Percentiles rank a stretch among this genome's conserved stretches.
phyloP scores from a whole-genome alignment of 2,329 filamentous ascomycete species.

The Rhynchosporium secalis region DNA sequence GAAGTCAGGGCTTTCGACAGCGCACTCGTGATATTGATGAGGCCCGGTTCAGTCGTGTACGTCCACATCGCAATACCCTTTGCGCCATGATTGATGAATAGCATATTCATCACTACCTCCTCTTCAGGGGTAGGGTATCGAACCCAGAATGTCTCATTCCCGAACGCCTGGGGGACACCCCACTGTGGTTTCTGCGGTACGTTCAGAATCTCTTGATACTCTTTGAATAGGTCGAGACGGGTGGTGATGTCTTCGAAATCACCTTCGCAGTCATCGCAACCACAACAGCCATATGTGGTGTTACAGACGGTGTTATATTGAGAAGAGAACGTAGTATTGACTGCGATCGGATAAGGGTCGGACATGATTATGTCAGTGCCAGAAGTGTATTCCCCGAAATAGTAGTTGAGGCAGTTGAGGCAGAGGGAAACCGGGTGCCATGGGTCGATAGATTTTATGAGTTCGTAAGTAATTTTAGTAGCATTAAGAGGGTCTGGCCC shows the following conservation, averaged over 20 bases:
- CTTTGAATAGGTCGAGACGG: conserved; percentile 44
- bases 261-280: conserved; percentile 49
- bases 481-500: conserved; percentile 43
- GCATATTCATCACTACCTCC: conserved; percentile 48
- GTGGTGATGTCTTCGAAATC: conserved; percentile 38
- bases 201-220: conserved; percentile 44
- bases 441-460: conserved; percentile 48
- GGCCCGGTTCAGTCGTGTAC: conserved; percentile 42
- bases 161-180: conserved; percentile 52
- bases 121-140: conserved; percentile 47
- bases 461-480: conserved; percentile 44
- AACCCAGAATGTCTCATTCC: conserved; percentile 48
- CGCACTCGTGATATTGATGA: conserved; percentile 34
- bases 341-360: conserved; percentile 51
- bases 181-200: conserved; percentile 45
- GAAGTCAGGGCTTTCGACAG: conserved; percentile 44
- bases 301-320: conserved; percentile 50
- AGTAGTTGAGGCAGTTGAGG: conserved; percentile 53
- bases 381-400: conserved; percentile 48
- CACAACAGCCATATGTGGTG: conserved; percentile 50
- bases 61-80: conserved; percentile 49
- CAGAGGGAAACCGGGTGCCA: conserved; percentile 52
- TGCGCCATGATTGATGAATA: conserved; percentile 50
- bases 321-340: conserved; percentile 46
- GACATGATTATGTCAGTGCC: conserved; percentile 52